Conservation (phyloP, 2,329 filamentous ascomycete genomes). For the Ophiostoma novo-ulmi region DNA sequence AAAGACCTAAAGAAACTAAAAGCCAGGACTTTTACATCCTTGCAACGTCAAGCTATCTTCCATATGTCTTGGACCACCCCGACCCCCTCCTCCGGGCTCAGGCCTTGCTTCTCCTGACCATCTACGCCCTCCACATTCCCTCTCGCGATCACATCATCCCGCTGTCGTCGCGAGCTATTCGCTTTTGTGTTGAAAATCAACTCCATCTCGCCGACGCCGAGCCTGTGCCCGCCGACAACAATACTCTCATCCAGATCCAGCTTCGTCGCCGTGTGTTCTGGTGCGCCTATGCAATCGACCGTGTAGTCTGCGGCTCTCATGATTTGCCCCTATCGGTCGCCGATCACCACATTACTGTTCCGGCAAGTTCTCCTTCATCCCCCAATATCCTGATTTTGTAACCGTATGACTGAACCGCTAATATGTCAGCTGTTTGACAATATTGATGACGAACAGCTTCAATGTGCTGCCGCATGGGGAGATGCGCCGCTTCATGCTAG, state of each 20-base stretch:
- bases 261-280: constrained; percentile 33
- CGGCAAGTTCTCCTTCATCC: constrained; percentile 22
- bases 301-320: constrained; percentile 31
- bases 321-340: constrained; percentile 31
- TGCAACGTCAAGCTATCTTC: constrained; percentile 17
- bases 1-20: neutral
- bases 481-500: neutral
- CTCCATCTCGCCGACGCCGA: constrained; percentile 31
- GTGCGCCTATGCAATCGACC: constrained; percentile 33
- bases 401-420: neutral
- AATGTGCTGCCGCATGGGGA: constrained; percentile 17
- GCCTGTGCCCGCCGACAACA: constrained; percentile 9
- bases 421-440: constrained; percentile 27
- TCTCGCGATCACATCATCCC: constrained; percentile 32
- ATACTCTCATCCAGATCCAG: constrained; percentile 27
- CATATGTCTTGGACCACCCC: constrained; percentile 18
- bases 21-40: constrained; percentile 28
- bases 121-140: constrained; percentile 31
- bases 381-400: neutral
- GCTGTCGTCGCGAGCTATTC: constrained; percentile 30
- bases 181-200: constrained; percentile 32
- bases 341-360: constrained; percentile 32
- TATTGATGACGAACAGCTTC: constrained; percentile 31
- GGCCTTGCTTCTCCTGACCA: constrained; percentile 29
- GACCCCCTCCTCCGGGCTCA: constrained; percentile 28